Conservation (phyloP, 805 yeast genomes). For the Monosporozyma yasuniensis region DNA sequence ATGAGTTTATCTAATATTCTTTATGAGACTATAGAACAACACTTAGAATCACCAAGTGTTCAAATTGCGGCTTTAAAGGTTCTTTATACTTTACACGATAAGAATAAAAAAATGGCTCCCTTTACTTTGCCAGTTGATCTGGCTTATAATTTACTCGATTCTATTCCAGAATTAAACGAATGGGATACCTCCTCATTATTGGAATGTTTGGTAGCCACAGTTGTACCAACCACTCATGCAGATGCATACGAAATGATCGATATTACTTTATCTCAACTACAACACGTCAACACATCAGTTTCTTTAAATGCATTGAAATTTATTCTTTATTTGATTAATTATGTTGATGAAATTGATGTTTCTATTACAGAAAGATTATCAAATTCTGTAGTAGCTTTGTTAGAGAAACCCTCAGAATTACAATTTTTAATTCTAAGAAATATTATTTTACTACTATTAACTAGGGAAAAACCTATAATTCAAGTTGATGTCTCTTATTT, state of each 20-base stretch:
- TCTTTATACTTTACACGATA: constrained; percentile 54
- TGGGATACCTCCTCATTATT: constrained; percentile 71
- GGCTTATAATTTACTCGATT: constrained; percentile 30
- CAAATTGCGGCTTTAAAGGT: constrained; percentile 68
- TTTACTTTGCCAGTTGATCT: constrained; percentile 35
- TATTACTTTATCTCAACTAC: constrained; percentile 57
- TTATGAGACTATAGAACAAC: constrained; percentile 29
- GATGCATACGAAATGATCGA: constrained; percentile 65
- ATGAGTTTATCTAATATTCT: constrained; percentile 35
- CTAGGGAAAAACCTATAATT: constrained; percentile 48
- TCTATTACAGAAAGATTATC: constrained; percentile 58
- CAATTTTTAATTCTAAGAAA: constrained; percentile 79
- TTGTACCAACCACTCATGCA: constrained; percentile 57
- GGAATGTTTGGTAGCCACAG: constrained; percentile 49
- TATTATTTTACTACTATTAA: constrained; percentile 61
- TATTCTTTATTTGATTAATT: constrained; percentile 64
- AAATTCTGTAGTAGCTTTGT: constrained; percentile 54
- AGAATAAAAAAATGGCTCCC: constrained; percentile 18
- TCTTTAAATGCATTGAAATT: constrained; percentile 69
- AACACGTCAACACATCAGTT: constrained; percentile 73
- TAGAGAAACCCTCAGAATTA: constrained; percentile 71
- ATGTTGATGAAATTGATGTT: constrained; percentile 47
- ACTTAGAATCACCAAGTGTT: constrained; percentile 49
- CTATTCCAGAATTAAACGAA: constrained; percentile 37
- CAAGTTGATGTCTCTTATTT: constrained; percentile 65